Evolutionary conservation across 78 protist species (phyloP), one percentile per base, ranked within the genome.

Genomic region (Dictyostelium intermedium): DNA sequence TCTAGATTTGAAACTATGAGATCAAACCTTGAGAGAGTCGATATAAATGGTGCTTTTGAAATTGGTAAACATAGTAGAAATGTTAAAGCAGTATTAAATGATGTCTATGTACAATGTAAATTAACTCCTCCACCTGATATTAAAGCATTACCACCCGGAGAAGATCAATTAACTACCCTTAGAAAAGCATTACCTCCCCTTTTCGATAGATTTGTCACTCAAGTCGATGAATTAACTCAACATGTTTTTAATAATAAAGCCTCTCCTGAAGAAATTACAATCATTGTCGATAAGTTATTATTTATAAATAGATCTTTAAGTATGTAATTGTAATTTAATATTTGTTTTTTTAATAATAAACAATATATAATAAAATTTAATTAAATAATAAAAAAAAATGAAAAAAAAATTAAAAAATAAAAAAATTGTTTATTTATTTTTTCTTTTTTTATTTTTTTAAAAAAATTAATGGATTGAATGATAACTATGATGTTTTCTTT

Each of bases 301-400:
- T 89, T 89, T 50, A 80, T 89, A 41, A 89, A 89, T 83, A 89
- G 83, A 70, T 70, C 56, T 30, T 89, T 89, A 80, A 56, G 85
- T 39, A 5, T 74, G 70, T 85, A 72, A 74, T n/a, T 39, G 16
- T 45, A 35, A 63, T 23, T 73, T 73, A 50, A 50, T 18, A 14
- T 50, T 41, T 41, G 5, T 2, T 41, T 41, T 41, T 41, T 41
- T 45, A 11, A 9, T 11, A n/a, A n/a, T 45, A 45, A 45, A 45
- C 5, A 45, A 45, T 45, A 9, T 45, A 45, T 9, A 11, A 45
- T 11, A 45, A n/a, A 45, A 45, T 9, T 13, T 16, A 45, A 45
- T 9, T 45, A 45, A 11, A 45, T n/a, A n/a, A n/a, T 0, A n/a
- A n/a, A n/a, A n/a, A 47, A 16, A 50, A 16, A 50, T 50, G 2